Base-by-base conservation (phyloP, 495 filamentous ascomycete species). In the Xylaria flabelliformis region DNA sequence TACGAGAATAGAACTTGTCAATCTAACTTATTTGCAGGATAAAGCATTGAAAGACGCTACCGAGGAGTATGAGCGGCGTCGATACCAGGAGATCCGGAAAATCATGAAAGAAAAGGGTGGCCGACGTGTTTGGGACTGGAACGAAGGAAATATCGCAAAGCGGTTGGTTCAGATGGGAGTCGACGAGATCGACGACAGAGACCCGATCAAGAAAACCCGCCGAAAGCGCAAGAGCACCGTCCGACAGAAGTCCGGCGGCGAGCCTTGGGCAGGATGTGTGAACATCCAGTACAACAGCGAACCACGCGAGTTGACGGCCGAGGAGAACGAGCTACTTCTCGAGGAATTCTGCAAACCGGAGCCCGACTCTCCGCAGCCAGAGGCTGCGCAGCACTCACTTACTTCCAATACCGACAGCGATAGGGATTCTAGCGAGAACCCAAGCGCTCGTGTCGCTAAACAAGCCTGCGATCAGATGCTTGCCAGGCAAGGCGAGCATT, bases 401-500 rank as follows among this genome's bases (percentile, higher is more conserved):
- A 5, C 58, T 48, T 26, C 64, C 42, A 7, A 56, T 55, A 56
- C 74, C 55, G 51, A 69, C 74, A 62, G 41, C 72, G 67, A 74
- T 32, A 39, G 65, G 58, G 77, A 79, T 17, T 67, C 76, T n/a
- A 71, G 65, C n/a, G 78, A 79, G 62, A 77, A 73, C 10, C 78
- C 73, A 56, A 83, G 82, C 74, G 81, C 80, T 46, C 76, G 80
- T 6, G 80, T 85, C 13, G 83, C 83, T 3, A 80, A 80, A 21
- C 81, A 83, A 41, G 82, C 82, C 0, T 84, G 82, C 71, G 81
- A 84, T 26, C 79, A 83, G 70, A 72, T 84, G 73, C 78, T 84
- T 58, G 63, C 74, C 13, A 70, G 71, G 29, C 61, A 64, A 46
- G 51, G 44, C 46, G 59, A 71, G 7, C 59, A 64, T 8, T n/a